phyloP scores from a whole-genome alignment of 768 basidiomycete genomes.

The Scleroderma citrinum region DNA sequence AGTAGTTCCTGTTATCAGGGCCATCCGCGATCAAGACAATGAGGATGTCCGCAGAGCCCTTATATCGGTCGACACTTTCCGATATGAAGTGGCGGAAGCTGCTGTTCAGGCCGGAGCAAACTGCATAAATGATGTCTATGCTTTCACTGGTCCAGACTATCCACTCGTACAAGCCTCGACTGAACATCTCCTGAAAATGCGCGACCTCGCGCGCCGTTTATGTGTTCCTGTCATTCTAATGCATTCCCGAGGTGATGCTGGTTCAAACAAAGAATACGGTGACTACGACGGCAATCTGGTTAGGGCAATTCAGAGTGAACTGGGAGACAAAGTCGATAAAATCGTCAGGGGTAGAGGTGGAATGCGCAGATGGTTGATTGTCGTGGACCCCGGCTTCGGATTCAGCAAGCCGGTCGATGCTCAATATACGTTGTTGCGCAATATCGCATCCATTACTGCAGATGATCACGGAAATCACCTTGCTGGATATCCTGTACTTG shows the following conservation, averaged over 20 bases:
- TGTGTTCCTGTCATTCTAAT: slow-evolving; percentile 84
- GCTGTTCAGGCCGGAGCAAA: slow-evolving; percentile 81
- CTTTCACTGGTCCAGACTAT: slow-evolving; percentile 62
- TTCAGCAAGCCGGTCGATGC: slow-evolving; percentile 84
- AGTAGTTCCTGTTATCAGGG: slow-evolving; percentile 64
- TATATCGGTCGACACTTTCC: slow-evolving; percentile 25
- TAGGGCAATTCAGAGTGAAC: slow-evolving; percentile 62
- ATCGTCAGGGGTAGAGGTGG: slow-evolving; percentile 67
- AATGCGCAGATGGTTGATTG: slow-evolving; percentile 79
- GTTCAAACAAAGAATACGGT: slow-evolving; percentile 61
- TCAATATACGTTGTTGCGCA: slow-evolving; percentile 63
- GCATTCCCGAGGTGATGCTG: slow-evolving; percentile 89
- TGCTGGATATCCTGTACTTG: slow-evolving; percentile 56
- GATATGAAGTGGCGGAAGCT: slow-evolving; percentile 60
- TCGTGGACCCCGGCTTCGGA: slow-evolving; percentile 89
- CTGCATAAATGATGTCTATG: slow-evolving; percentile 91
- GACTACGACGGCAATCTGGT: slow-evolving; percentile 48
- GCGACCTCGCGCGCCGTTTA: slow-evolving; percentile 51
- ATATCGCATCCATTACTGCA: slow-evolving; percentile 41
- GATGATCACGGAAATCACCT: slow-evolving; percentile 43
- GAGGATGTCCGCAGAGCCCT: slow-evolving; percentile 9
- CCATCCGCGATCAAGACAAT: slow-evolving; percentile 39
- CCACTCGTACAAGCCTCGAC: slow-evolving; percentile 28
- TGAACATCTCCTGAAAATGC: slow-evolving; percentile 53
- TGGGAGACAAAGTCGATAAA: slow-evolving; percentile 59